A percentile compares a stretch with the other conserved stretches of the same genome.
phyloP scores from a whole-genome alignment of 2,329 filamentous ascomycete genomes.

The Colletotrichum spinosum region DNA sequence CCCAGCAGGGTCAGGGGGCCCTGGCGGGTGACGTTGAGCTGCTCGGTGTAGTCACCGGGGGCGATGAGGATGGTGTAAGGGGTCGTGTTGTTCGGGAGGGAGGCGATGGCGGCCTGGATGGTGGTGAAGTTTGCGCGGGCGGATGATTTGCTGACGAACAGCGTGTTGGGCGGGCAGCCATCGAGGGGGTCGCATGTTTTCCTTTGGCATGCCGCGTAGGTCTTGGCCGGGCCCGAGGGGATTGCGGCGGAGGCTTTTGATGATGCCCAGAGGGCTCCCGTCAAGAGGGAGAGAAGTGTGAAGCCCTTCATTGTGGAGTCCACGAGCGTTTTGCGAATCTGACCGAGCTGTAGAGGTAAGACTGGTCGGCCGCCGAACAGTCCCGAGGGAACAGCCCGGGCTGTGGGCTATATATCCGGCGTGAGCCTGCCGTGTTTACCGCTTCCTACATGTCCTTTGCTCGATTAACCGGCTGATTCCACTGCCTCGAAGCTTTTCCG shows the following conservation, averaged over 20 bases:
- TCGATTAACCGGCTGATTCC: slow-evolving; percentile 1
- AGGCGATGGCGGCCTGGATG: slow-evolving; percentile 55
- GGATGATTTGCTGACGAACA: slow-evolving; percentile 54
- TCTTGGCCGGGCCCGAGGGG: slow-evolving; percentile 42
- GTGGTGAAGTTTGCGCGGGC: slow-evolving; percentile 50
- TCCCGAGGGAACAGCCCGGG: background rate
- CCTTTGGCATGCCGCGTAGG: slow-evolving; percentile 46
- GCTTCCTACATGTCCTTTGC: background rate
- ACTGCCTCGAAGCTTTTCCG: slow-evolving; percentile 15
- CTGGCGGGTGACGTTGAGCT: slow-evolving; percentile 72
- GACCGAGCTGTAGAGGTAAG: slow-evolving; percentile 11
- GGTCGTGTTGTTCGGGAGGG: slow-evolving; percentile 53
- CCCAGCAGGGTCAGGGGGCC: slow-evolving; percentile 72
- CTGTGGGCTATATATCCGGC: slow-evolving; percentile 19
- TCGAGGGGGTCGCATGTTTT: slow-evolving; percentile 46
- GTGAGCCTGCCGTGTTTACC: background rate
- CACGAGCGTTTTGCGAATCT: background rate
- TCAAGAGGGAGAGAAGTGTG: slow-evolving; percentile 16
- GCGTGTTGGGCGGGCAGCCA: slow-evolving; percentile 53
- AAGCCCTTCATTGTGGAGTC: slow-evolving; percentile 30
- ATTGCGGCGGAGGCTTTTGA: background rate
- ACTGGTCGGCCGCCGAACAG: background rate
- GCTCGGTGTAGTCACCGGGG: slow-evolving; percentile 71
- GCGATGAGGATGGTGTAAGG: slow-evolving; percentile 69
- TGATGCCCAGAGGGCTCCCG: slow-evolving; percentile 14